Percentiles rank a stretch among this genome's conserved stretches.
Conservation (phyloP, 441 rosid species). For the Gossypium lobatum region DNA sequence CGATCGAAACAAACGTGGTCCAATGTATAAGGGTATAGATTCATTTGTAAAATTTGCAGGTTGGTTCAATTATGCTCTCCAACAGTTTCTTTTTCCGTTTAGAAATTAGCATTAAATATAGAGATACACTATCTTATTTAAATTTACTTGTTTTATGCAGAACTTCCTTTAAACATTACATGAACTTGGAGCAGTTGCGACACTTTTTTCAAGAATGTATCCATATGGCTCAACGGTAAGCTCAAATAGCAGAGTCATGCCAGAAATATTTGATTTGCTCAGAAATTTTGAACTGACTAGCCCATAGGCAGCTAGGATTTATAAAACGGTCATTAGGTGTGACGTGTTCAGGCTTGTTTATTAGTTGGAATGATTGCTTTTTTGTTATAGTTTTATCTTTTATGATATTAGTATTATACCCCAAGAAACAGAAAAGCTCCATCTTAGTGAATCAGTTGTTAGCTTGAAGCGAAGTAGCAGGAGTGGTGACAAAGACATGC, state of each 20-base stretch:
- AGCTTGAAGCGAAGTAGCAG: background rate
- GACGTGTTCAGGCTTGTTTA: slow-evolving; percentile 2
- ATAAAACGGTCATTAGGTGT: background rate
- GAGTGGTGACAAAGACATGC: background rate
- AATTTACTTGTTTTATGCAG: slow-evolving; percentile 7
- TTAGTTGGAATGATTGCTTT: background rate
- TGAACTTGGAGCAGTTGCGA: slow-evolving; percentile 4
- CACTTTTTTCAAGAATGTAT: slow-evolving; percentile 6
- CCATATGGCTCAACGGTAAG: slow-evolving; percentile 8
- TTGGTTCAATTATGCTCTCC: slow-evolving; percentile 21
- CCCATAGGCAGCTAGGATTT: background rate
- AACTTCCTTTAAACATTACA: background rate
- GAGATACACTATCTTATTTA: background rate
- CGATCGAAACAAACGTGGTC: slow-evolving; percentile 8
- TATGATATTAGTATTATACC: background rate
- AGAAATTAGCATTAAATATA: background rate
- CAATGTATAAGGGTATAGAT: background rate
- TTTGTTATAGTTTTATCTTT: background rate
- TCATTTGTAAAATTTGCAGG: slow-evolving; percentile 22
- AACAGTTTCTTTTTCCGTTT: background rate
- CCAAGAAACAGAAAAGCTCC: background rate
- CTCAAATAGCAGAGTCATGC: background rate
- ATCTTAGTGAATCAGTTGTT: background rate
- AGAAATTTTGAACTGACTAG: slow-evolving; percentile 6
- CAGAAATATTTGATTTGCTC: background rate